Percentiles rank a stretch among this genome's conserved stretches.
phyloP scores from a whole-genome alignment of 83 land plant genomes.

The Picea mariana region DNA sequence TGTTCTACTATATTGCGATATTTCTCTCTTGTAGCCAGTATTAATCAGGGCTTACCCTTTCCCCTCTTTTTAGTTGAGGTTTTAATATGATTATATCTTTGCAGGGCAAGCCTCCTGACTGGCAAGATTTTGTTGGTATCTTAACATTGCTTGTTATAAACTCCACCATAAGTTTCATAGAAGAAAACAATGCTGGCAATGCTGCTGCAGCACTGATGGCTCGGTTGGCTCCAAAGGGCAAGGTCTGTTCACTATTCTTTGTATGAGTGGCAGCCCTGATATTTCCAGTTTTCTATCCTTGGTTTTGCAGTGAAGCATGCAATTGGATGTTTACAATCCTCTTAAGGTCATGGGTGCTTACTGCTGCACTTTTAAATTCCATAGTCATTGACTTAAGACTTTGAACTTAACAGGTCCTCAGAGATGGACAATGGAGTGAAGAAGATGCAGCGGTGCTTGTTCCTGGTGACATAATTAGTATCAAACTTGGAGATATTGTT shows the following conservation, averaged over 20 bases:
- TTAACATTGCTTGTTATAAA: conserved; percentile 51
- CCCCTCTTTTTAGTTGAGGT: neutral
- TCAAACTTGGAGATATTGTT: conserved; percentile 84
- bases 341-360: neutral
- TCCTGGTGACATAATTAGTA: conserved; percentile 81
- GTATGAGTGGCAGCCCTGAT: neutral
- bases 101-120: conserved; percentile 64
- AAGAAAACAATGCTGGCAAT: conserved; percentile 72
- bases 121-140: conserved; percentile 71
- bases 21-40: too few relatives aligned
- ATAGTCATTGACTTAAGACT: neutral
- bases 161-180: conserved; percentile 68
- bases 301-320: neutral
- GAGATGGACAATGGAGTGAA: conserved; percentile 80
- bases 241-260: conserved; percentile 25
- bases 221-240: conserved; percentile 64
- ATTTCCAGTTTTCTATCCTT: neutral
- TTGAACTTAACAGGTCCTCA: conserved; percentile 47
- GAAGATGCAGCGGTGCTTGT: conserved; percentile 70
- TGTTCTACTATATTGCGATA: too few relatives aligned
- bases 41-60: too few relatives aligned
- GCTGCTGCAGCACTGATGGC: conserved; percentile 78
- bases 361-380: neutral
- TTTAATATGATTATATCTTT: conserved; percentile 1
- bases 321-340: neutral